These are phyloP conservation scores for Penicillium verrucosum DNA, from an alignment of 2,329 filamentous ascomycete species.

Conservation along the genomic window DNA sequence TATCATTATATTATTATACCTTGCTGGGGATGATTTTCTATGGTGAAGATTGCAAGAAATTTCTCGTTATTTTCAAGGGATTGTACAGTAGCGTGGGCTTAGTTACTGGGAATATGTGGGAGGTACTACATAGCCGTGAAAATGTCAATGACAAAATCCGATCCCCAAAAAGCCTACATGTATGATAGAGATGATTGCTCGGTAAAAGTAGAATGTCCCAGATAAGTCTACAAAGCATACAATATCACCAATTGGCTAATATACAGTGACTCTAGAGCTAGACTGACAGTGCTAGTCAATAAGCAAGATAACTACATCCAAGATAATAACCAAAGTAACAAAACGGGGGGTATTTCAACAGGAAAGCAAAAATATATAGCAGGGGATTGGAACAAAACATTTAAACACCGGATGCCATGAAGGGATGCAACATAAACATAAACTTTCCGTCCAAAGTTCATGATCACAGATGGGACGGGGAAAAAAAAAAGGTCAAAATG, in stretches of 20 bases:
- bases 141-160: neutral
- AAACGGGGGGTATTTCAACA: conserved; percentile 22
- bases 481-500: neutral
- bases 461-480: conserved; percentile 10
- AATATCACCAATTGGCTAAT: conserved; percentile 22
- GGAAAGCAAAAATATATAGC: neutral
- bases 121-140: neutral
- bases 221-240: neutral
- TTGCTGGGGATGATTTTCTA: neutral
- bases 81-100: neutral
- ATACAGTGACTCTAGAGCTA: conserved; percentile 33
- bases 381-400: conserved; percentile 1
- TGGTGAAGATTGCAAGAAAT: neutral
- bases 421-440: conserved; percentile 22
- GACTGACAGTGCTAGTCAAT: conserved; percentile 9
- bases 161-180: neutral
- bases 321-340: conserved; percentile 12
- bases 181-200: neutral
- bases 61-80: neutral
- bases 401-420: conserved; percentile 25
- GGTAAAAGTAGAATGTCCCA: neutral
- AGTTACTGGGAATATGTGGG: neutral
- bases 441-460: conserved; percentile 21
- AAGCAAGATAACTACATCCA: conserved; percentile 19
- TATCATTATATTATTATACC: neutral